Evolutionary conservation across 768 basidiomycete species (phyloP).

Genomic region (Rhodotorula taiwanensis): DNA sequence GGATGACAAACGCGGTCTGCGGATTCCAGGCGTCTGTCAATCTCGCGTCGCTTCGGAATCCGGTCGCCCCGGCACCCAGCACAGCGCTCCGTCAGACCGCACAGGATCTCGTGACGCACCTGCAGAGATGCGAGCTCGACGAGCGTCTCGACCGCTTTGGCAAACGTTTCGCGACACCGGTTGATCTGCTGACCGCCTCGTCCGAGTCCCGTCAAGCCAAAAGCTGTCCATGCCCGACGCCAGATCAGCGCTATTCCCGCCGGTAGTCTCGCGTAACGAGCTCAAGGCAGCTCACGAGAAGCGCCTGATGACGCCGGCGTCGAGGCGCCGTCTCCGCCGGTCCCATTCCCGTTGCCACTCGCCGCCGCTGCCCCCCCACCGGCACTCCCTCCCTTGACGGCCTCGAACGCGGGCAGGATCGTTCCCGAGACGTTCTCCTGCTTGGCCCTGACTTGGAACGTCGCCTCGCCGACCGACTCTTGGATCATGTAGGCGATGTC

Average conservation of each 20-base stretch:
- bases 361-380: too few relatives aligned
- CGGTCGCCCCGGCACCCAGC: too few relatives aligned
- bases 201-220: conserved; percentile 92
- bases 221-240: conserved; percentile 55
- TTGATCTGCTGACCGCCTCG: conserved; percentile 94
- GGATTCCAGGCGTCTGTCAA: too few relatives aligned
- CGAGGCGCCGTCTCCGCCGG: neutral
- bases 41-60: too few relatives aligned
- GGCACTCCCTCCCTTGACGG: too few relatives aligned
- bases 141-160: conserved; percentile 92
- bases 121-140: conserved; percentile 89
- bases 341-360: conserved; percentile 39
- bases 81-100: too few relatives aligned
- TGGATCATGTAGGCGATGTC: conserved; percentile 98
- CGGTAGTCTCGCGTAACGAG: too few relatives aligned
- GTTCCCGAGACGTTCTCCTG: conserved; percentile 99
- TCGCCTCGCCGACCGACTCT: conserved; percentile 82
- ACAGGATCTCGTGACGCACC: too few relatives aligned
- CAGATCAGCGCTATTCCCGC: too few relatives aligned
- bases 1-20: conserved; percentile 94
- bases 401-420: conserved; percentile 88
- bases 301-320: neutral
- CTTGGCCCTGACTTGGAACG: conserved; percentile 86
- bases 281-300: too few relatives aligned
- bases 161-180: conserved; percentile 91